phyloP scores from a whole-genome alignment of 345 rosid species.

The Adansonia digitata region DNA sequence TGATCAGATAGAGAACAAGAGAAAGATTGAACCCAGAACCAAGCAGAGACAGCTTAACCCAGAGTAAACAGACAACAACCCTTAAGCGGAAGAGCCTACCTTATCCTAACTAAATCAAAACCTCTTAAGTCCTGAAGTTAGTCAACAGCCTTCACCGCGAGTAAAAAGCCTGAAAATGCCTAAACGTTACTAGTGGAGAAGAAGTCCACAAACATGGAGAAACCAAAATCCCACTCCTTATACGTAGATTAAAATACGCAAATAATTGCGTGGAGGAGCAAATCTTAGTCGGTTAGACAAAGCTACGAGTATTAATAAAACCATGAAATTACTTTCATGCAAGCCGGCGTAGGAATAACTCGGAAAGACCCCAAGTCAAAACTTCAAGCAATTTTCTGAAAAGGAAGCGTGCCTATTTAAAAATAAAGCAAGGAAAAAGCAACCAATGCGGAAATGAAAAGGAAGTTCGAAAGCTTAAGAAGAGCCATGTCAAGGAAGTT shows the following conservation, averaged over 20 bases:
- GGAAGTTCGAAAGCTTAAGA: not conserved
- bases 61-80: not conserved
- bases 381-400: not conserved
- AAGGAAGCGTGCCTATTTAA: slow-evolving; percentile 1
- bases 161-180: slow-evolving; percentile 10
- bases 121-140: slow-evolving; percentile 3
- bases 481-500: not conserved
- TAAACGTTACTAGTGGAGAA: not conserved
- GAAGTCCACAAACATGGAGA: not conserved
- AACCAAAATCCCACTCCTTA: not conserved
- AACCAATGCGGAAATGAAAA: not conserved
- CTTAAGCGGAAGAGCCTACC: not conserved
- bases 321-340: slow-evolving; percentile 9
- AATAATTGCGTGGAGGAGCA: not conserved
- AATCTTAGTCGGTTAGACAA: not conserved
- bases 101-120: not conserved
- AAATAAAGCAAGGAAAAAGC: not conserved
- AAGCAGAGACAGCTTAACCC: not conserved
- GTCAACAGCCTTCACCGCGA: not conserved
- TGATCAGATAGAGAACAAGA: not conserved
- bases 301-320: not conserved
- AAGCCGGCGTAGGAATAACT: not conserved
- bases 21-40: not conserved
- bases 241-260: not conserved
- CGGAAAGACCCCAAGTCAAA: not conserved